These are phyloP conservation scores for Triticum urartu DNA, from an alignment of 176 grass and related monocot genomes.

Conservation along the genomic window DNA sequence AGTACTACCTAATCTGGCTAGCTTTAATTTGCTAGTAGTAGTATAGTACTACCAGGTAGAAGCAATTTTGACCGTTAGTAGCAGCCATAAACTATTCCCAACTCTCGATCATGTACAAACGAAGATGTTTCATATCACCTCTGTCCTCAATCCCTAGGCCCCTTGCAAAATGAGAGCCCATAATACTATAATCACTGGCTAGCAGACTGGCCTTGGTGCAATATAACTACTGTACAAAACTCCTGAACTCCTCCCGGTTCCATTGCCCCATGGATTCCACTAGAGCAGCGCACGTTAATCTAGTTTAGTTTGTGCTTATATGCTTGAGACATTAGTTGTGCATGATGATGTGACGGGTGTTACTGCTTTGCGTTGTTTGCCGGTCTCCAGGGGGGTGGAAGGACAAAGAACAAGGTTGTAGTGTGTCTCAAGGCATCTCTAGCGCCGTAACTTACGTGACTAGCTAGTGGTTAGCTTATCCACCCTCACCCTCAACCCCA, in stretches of 20 bases:
- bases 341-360: constrained; percentile 20
- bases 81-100: constrained; percentile 19
- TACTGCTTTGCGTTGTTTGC: constrained; percentile 20
- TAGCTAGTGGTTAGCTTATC: constrained; percentile 21
- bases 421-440: constrained; percentile 51
- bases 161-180: constrained; percentile 18
- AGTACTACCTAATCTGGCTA: background rate
- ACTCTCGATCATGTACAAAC: constrained; percentile 14
- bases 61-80: constrained; percentile 55
- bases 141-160: constrained; percentile 34
- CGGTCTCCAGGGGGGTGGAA: constrained; percentile 14
- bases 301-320: constrained; percentile 39
- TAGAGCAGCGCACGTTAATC: constrained; percentile 13
- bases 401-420: constrained; percentile 47
- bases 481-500: constrained; percentile 22
- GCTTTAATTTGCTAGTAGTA: background rate
- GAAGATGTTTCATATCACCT: background rate
- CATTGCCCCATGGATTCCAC: constrained; percentile 53
- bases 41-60: constrained; percentile 16
- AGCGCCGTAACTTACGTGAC: constrained; percentile 31
- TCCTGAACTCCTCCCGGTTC: constrained; percentile 47
- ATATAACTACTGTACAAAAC: background rate
- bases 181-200: constrained; percentile 22
- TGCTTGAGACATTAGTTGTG: constrained; percentile 8
- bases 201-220: background rate